A percentile compares a stretch with the other conserved stretches of the same genome.
Conservation (phyloP, 257 asterid genomes). For the Solanum ossicruentum region DNA sequence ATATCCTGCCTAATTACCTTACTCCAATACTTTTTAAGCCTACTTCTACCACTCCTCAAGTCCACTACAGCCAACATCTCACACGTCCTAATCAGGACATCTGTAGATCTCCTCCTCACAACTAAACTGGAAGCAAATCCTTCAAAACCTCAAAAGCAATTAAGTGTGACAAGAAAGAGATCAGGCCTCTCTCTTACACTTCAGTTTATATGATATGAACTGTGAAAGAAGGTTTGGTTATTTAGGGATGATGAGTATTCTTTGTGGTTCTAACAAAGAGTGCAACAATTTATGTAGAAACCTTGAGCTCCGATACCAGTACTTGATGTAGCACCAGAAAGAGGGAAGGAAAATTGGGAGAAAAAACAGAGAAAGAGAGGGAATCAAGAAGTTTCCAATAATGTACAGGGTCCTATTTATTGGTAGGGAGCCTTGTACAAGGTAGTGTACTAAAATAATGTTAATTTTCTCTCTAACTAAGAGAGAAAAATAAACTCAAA, state of each 20-base stretch:
- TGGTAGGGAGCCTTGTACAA: neutral
- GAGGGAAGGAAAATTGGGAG: neutral
- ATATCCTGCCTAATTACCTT: neutral
- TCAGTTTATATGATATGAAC: neutral
- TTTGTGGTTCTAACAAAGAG: neutral
- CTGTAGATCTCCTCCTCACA: neutral
- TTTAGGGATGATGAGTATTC: neutral
- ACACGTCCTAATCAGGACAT: neutral
- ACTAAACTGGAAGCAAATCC: neutral
- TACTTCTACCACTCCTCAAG: neutral
- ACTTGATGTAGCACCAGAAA: neutral
- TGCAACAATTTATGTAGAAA: neutral
- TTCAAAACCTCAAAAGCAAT: neutral
- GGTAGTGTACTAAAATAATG: neutral
- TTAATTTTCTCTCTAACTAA: neutral
- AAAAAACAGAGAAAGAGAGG: neutral
- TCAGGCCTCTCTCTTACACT: neutral
- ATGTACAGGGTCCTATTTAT: neutral
- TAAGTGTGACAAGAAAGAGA: neutral
- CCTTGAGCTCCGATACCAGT: neutral
- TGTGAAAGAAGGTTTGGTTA: neutral
- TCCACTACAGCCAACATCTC: neutral
- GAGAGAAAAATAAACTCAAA: neutral
- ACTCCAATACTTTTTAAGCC: neutral
- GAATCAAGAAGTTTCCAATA: neutral